phyloP scores from a whole-genome alignment of 148 eudicot species.

The Fagopyrum esculentum region DNA sequence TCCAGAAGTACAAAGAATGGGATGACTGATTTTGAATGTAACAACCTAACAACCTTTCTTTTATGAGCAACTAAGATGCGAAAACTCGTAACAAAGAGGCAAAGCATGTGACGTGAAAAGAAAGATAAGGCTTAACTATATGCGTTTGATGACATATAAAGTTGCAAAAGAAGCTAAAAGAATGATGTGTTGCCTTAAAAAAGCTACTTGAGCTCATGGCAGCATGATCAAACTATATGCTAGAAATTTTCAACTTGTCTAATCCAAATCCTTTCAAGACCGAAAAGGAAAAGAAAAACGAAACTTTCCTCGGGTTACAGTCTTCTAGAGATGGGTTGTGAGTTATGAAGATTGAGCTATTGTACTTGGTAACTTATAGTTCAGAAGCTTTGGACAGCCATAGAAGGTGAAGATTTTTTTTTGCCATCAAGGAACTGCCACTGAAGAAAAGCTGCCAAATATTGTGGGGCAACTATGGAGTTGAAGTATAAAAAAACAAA shows the following conservation, averaged over 20 bases:
- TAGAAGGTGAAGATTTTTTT: constrained; percentile 4
- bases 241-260: background rate
- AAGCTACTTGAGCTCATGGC: background rate
- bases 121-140: too few relatives aligned
- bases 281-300: background rate
- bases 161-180: background rate
- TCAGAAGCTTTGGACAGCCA: background rate
- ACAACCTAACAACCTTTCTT: background rate
- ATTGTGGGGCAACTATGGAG: background rate
- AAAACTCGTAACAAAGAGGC: background rate
- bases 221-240: background rate
- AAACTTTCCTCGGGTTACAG: background rate
- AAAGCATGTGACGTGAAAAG: background rate
- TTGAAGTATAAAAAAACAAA: constrained; percentile 6
- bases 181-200: background rate
- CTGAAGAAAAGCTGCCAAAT: constrained; percentile 4
- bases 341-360: background rate
- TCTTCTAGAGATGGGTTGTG: background rate
- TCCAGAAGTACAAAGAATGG: background rate
- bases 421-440: background rate
- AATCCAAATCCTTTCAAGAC: background rate
- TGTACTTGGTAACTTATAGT: background rate
- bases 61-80: background rate
- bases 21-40: background rate
- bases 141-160: too few relatives aligned